These are phyloP conservation scores for Sphagnum magellanicum DNA, from an alignment of 228 moss, liverwort and hornwort species.

Conservation along the genomic window DNA sequence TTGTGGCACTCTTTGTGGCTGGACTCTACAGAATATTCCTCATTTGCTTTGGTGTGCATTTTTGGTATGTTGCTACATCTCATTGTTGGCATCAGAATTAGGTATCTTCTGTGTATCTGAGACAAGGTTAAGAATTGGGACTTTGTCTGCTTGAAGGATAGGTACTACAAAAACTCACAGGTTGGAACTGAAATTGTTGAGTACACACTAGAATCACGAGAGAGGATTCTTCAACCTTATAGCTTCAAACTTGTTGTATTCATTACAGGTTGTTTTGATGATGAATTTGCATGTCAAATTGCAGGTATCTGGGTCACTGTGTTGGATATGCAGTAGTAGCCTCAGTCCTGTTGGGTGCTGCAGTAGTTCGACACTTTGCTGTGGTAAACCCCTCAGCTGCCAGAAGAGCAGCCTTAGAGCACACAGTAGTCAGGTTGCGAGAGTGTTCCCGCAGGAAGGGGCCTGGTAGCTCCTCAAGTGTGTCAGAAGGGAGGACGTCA, in stretches of 20 bases:
- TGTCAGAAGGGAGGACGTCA: constrained; percentile 45
- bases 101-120: no score
- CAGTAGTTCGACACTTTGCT: constrained; percentile 34
- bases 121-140: no score
- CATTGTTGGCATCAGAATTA: no score
- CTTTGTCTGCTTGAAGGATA: no score
- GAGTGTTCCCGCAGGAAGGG: constrained; percentile 49
- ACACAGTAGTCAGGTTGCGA: constrained; percentile 45
- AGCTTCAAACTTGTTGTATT: no score
- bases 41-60: constrained; percentile 49
- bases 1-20: constrained; percentile 44
- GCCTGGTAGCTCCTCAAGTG: constrained; percentile 52
- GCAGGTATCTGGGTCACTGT: constrained; percentile 59
- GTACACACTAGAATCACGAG: no score
- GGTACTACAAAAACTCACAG: no score
- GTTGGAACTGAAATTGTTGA: no score
- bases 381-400: constrained; percentile 42
- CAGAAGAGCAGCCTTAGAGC: constrained; percentile 44
- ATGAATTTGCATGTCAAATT: neutral
- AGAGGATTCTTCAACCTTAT: no score
- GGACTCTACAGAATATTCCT: constrained; percentile 47
- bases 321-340: constrained; percentile 53
- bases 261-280: no score
- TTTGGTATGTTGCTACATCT: constrained; percentile 27
- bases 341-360: constrained; percentile 43